These are phyloP conservation scores for Lathyrus tuberosus DNA, from an alignment of 306 rosid genomes.

Conservation along the genomic window DNA sequence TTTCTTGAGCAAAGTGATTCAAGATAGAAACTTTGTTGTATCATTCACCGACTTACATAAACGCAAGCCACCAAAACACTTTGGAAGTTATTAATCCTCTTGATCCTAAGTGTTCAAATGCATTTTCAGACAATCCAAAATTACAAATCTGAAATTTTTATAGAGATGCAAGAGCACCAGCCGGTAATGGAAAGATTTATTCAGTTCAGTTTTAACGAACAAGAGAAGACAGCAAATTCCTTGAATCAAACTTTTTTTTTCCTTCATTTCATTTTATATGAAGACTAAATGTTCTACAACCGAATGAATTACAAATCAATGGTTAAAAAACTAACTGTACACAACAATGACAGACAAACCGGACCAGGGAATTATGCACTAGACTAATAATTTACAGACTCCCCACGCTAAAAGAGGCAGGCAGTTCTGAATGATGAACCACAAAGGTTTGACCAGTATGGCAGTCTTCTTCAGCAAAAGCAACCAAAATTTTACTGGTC, in stretches of 20 bases:
- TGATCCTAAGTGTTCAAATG: background rate
- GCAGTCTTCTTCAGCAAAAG: constrained; percentile 44
- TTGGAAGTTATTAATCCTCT: background rate
- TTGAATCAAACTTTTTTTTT: constrained; percentile 28
- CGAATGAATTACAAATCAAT: constrained; percentile 65
- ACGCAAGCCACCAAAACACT: constrained; percentile 2
- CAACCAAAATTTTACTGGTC: constrained; percentile 72
- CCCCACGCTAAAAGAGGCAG: constrained; percentile 71
- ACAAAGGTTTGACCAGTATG: constrained; percentile 43
- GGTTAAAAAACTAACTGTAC: constrained; percentile 75
- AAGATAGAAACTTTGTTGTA: background rate
- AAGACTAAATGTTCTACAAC: constrained; percentile 60
- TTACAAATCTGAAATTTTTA: background rate
- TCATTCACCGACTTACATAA: background rate
- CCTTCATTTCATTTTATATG: constrained; percentile 40
- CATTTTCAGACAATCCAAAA: background rate
- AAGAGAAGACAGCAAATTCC: constrained; percentile 32
- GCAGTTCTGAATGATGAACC: constrained; percentile 59
- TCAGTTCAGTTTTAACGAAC: background rate
- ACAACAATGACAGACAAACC: constrained; percentile 60
- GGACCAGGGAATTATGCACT: constrained; percentile 48
- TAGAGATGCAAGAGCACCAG: background rate
- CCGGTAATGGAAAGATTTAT: background rate
- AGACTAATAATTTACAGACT: constrained; percentile 56
- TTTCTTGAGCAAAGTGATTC: background rate